phyloP scores from a whole-genome alignment of 163 green algal genomes.

The Trebouxiophyceae sp. region DNA sequence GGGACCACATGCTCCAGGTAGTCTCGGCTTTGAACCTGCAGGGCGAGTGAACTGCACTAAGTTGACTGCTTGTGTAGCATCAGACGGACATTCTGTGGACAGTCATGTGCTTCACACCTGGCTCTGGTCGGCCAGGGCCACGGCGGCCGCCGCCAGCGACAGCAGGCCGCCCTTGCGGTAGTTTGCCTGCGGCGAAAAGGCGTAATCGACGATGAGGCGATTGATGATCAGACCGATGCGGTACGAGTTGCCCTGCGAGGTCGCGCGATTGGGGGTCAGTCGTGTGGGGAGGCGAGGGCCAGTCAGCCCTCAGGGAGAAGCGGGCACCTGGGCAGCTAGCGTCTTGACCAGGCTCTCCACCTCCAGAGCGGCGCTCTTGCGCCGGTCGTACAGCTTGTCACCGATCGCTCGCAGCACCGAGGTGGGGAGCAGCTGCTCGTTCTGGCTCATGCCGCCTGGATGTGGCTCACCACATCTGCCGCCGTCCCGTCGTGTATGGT shows the following conservation, averaged over 20 bases:
- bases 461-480: too few relatives aligned
- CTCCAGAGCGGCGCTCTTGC: slow-evolving; percentile 90
- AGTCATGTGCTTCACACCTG: too few relatives aligned
- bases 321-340: slow-evolving; percentile 29
- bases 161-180: slow-evolving; percentile 88
- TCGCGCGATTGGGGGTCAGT: too few relatives aligned
- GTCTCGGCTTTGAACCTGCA: background rate
- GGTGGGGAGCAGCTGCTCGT: background rate
- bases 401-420: background rate
- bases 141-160: slow-evolving; percentile 84
- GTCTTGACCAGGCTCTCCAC: slow-evolving; percentile 82
- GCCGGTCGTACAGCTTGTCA: slow-evolving; percentile 83
- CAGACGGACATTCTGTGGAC: too few relatives aligned
- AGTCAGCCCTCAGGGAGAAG: too few relatives aligned
- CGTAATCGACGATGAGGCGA: slow-evolving; percentile 51
- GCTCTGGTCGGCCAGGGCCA: slow-evolving; percentile 68
- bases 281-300: too few relatives aligned
- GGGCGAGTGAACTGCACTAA: too few relatives aligned
- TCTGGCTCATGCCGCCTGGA: background rate
- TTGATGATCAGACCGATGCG: slow-evolving; percentile 32
- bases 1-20: slow-evolving; percentile 64
- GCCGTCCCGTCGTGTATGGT: too few relatives aligned
- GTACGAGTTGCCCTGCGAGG: slow-evolving; percentile 9
- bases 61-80: too few relatives aligned
- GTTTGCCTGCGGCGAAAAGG: slow-evolving; percentile 63